A percentile compares a stretch with the other conserved stretches of the same genome.
Evolutionary conservation across 2,329 filamentous ascomycete species (phyloP).

Genomic region (Ceratocystis alfenasii): DNA sequence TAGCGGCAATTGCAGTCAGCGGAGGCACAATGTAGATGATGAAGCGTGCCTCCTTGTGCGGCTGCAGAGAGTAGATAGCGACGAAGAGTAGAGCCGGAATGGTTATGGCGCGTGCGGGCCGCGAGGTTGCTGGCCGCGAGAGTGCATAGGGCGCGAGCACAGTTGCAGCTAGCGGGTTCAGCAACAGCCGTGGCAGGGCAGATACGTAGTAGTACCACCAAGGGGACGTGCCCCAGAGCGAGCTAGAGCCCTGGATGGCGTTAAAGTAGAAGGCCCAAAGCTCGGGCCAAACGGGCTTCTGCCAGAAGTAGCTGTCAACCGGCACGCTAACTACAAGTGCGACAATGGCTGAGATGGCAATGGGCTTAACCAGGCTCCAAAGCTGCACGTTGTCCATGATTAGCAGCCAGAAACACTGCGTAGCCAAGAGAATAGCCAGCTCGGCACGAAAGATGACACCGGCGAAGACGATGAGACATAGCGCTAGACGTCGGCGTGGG

Average conservation of each 20-base stretch:
- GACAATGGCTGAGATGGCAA: conserved; percentile 50
- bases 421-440: conserved; percentile 64
- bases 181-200: conserved; percentile 66
- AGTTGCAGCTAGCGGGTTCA: conserved; percentile 60
- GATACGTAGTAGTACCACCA: conserved; percentile 79
- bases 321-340: conserved; percentile 59
- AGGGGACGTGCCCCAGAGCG: conserved; percentile 76
- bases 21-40: conserved; percentile 78
- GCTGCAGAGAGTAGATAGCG: conserved; percentile 70
- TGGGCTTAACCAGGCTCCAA: conserved; percentile 51
- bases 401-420: conserved; percentile 54
- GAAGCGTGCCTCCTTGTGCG: conserved; percentile 94
- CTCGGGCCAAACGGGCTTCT: conserved; percentile 77
- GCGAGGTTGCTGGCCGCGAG: conserved; percentile 35
- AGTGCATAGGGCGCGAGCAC: conserved; percentile 45
- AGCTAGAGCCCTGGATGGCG: conserved; percentile 68
- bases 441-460: conserved; percentile 84
- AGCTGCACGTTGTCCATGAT: conserved; percentile 41
- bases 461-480: conserved; percentile 66
- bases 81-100: conserved; percentile 62
- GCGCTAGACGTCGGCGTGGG: conserved; percentile 48
- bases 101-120: conserved; percentile 39
- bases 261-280: conserved; percentile 85
- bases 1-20: conserved; percentile 63
- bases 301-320: conserved; percentile 92